phyloP scores from a whole-genome alignment of 257 asterid species.

The Eustoma russellianum region DNA sequence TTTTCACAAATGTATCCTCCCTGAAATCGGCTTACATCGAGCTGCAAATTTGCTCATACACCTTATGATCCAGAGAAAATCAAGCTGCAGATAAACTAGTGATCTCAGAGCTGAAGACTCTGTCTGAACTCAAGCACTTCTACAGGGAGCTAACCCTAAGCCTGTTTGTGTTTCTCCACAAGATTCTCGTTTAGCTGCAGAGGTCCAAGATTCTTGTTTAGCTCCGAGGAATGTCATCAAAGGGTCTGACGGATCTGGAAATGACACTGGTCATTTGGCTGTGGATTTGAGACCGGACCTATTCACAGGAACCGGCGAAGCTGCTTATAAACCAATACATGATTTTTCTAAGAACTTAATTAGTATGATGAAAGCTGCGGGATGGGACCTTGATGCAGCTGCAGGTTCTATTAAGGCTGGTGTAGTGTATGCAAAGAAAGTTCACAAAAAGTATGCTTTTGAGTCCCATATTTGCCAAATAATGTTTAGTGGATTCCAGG shows the following conservation, averaged over 20 bases:
- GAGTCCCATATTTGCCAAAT: conserved; percentile 92
- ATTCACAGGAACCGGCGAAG: conserved; percentile 64
- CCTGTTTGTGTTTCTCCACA: conserved; percentile 89
- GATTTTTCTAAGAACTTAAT: conserved; percentile 94
- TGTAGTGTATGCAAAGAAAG: conserved; percentile 70
- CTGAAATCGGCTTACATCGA: conserved; percentile 91
- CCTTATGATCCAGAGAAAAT: conserved; percentile 94
- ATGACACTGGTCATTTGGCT: conserved; percentile 36
- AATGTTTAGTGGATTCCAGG: conserved; percentile 92
- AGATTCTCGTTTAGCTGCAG: conserved; percentile 96
- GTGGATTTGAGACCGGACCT: conserved; percentile 67
- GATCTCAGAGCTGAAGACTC: conserved; percentile 79
- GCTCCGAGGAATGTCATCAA: conserved; percentile 84
- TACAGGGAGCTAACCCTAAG: conserved; percentile 93
- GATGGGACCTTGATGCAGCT: conserved; percentile 98
- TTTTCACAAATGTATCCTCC: conserved; percentile 78
- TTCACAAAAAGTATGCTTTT: conserved; percentile 94
- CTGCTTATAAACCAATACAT: conserved; percentile 78
- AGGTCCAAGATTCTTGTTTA: conserved; percentile 89
- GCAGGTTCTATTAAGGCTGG: conserved; percentile 83
- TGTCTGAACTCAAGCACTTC: conserved; percentile 92
- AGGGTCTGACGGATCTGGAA: conserved; percentile 62
- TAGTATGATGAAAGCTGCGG: conserved; percentile 99
- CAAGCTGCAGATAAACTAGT: conserved; percentile 97
- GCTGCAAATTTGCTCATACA: conserved; percentile 89